Percentiles rank a stretch among this genome's conserved stretches.
Evolutionary conservation across 345 rosid species (phyloP).

Genomic region (Arabidopsis thaliana): DNA sequence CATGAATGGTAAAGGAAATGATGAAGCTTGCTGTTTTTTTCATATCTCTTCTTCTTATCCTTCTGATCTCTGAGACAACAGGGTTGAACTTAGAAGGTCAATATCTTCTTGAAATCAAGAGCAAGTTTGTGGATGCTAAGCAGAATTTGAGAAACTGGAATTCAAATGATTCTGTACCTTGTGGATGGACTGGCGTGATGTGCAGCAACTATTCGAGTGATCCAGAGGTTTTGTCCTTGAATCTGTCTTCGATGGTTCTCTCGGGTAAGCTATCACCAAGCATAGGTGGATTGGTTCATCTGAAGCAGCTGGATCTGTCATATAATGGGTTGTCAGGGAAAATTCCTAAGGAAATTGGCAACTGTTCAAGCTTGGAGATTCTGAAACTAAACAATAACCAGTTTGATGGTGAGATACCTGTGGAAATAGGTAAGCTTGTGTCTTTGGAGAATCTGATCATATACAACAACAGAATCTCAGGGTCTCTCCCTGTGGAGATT

Average conservation of each 20-base stretch:
- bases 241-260: constrained; percentile 65
- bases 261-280: constrained; percentile 77
- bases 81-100: constrained; percentile 77
- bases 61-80: constrained; percentile 49
- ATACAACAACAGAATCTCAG: constrained; percentile 76
- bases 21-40: constrained; percentile 29
- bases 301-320: constrained; percentile 72
- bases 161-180: constrained; percentile 69
- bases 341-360: constrained; percentile 70
- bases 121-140: constrained; percentile 53
- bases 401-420: constrained; percentile 65
- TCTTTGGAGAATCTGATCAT: constrained; percentile 59
- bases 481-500: constrained; percentile 70
- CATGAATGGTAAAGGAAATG: constrained; percentile 44
- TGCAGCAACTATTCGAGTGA: constrained; percentile 52
- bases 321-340: constrained; percentile 59
- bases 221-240: constrained; percentile 60
- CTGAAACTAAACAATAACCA: constrained; percentile 66
- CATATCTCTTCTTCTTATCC: constrained; percentile 32
- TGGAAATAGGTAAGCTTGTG: constrained; percentile 56
- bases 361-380: constrained; percentile 61
- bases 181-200: constrained; percentile 79
- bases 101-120: constrained; percentile 65
- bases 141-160: constrained; percentile 65
- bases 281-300: constrained; percentile 68